Evolutionary conservation across 805 yeast species (phyloP).

Genomic region (Ogataea methylovora): DNA sequence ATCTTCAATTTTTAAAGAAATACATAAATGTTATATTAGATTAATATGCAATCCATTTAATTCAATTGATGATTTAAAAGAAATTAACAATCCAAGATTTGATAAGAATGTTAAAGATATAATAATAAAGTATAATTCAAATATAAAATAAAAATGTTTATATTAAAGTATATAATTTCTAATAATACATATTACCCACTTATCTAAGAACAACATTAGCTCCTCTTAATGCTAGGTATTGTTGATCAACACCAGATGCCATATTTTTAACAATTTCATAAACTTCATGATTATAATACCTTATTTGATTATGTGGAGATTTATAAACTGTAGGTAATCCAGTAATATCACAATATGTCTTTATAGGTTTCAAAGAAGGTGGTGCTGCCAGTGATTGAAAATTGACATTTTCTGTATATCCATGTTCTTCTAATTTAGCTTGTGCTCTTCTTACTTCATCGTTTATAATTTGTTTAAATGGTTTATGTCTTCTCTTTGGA

Average conservation of each 20-base stretch:
- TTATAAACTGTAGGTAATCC: slow-evolving; percentile 77
- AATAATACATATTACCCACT: neutral
- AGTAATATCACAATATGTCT: slow-evolving; percentile 88
- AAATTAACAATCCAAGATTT: slow-evolving; percentile 23
- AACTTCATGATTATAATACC: slow-evolving; percentile 80
- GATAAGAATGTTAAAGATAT: slow-evolving; percentile 19
- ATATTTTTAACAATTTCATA: slow-evolving; percentile 68
- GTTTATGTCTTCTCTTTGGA: slow-evolving; percentile 60
- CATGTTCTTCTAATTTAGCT: slow-evolving; percentile 26
- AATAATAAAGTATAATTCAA: slow-evolving; percentile 8
- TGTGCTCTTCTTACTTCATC: slow-evolving; percentile 72
- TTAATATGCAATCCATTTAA: slow-evolving; percentile 60
- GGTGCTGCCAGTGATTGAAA: slow-evolving; percentile 73
- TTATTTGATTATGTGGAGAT: slow-evolving; percentile 63
- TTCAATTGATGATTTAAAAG: slow-evolving; percentile 22
- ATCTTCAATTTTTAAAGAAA: slow-evolving; percentile 26
- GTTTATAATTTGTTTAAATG: slow-evolving; percentile 59
- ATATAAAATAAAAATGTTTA: neutral
- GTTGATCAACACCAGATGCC: slow-evolving; percentile 91
- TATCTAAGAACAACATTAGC: slow-evolving; percentile 79
- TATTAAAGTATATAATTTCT: neutral
- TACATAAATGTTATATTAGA: slow-evolving; percentile 49
- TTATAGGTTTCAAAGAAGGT: slow-evolving; percentile 75
- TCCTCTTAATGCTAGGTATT: slow-evolving; percentile 76
- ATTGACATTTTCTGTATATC: slow-evolving; percentile 44